Conservation (phyloP, 2,329 filamentous ascomycete species). For the Sphaceloma murrayae region DNA sequence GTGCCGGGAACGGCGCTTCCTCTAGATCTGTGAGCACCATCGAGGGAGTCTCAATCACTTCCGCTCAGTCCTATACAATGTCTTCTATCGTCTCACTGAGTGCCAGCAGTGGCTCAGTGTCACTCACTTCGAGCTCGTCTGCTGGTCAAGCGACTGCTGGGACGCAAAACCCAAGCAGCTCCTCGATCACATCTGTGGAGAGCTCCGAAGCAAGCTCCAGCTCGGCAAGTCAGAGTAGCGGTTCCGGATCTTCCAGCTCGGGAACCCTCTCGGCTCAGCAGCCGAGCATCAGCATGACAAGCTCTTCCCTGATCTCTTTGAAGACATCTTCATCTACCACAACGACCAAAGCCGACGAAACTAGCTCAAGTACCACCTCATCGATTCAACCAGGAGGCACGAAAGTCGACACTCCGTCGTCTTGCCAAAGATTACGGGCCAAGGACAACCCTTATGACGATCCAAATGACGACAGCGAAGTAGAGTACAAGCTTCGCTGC, state of each 20-base stretch:
- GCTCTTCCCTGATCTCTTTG: not conserved
- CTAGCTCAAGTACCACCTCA: not conserved
- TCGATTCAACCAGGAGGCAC: not conserved
- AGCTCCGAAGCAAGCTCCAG: too few relatives aligned
- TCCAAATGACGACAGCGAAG: not conserved
- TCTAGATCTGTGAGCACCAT: too few relatives aligned
- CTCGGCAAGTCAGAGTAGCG: too few relatives aligned
- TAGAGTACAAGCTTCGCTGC: conserved; percentile 1
- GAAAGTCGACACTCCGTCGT: not conserved
- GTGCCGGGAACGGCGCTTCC: not conserved
- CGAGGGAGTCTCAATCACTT: too few relatives aligned
- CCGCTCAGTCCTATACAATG: not conserved
- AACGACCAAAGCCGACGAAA: not conserved
- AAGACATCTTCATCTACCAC: not conserved
- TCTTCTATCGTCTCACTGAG: not conserved
- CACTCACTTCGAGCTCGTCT: not conserved
- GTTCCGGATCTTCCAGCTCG: too few relatives aligned
- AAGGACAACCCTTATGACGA: conserved; percentile 1
- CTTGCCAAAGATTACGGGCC: not conserved
- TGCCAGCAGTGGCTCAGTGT: not conserved
- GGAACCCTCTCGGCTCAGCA: not conserved
- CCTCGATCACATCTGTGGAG: not conserved
- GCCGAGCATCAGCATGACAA: not conserved
- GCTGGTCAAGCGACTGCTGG: not conserved
- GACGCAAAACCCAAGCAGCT: not conserved